Conservation (phyloP, 352 stramenopile genomes). For the Phytopythium montanum region DNA sequence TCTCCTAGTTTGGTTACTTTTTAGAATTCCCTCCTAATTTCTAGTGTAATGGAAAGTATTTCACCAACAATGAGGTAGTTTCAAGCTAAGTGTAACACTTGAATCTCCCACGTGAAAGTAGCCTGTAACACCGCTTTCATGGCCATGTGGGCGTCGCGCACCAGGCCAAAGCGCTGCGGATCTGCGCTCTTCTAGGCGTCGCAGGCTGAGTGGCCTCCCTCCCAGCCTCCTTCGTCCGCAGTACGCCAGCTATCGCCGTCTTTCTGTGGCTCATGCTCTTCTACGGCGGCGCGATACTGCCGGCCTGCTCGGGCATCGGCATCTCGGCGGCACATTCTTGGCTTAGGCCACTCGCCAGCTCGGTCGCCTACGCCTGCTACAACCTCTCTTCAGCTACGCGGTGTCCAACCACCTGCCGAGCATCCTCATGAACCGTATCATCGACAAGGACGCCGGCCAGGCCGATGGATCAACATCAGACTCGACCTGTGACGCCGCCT, state of each 20-base stretch:
- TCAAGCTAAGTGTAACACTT: too few relatives aligned
- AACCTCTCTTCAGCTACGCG: slow-evolving; percentile 86
- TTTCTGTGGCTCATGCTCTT: slow-evolving; percentile 87
- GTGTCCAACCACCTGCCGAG: slow-evolving; percentile 82
- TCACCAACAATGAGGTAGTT: too few relatives aligned
- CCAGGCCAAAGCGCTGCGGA: slow-evolving; percentile 58
- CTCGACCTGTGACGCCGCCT: slow-evolving; percentile 58
- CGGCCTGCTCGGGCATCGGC: slow-evolving; percentile 78
- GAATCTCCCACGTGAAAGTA: too few relatives aligned
- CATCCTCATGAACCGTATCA: slow-evolving; percentile 81
- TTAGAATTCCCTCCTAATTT: too few relatives aligned
- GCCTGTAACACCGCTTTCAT: slow-evolving; percentile 66
- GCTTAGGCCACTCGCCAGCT: slow-evolving; percentile 68
- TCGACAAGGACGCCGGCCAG: slow-evolving; percentile 8
- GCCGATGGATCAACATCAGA: too few relatives aligned
- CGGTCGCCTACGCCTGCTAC: slow-evolving; percentile 77
- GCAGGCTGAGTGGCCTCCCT: slow-evolving; percentile 43
- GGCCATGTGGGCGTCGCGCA: slow-evolving; percentile 67
- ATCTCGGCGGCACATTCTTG: slow-evolving; percentile 63
- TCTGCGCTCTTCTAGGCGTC: slow-evolving; percentile 68
- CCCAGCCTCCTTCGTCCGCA: slow-evolving; percentile 66
- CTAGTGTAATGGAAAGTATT: too few relatives aligned
- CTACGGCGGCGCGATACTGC: slow-evolving; percentile 63
- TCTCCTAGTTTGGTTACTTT: too few relatives aligned
- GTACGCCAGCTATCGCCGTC: slow-evolving; percentile 56